phyloP scores from a whole-genome alignment of 495 filamentous ascomycete species.

The Neurospora sp. region DNA sequence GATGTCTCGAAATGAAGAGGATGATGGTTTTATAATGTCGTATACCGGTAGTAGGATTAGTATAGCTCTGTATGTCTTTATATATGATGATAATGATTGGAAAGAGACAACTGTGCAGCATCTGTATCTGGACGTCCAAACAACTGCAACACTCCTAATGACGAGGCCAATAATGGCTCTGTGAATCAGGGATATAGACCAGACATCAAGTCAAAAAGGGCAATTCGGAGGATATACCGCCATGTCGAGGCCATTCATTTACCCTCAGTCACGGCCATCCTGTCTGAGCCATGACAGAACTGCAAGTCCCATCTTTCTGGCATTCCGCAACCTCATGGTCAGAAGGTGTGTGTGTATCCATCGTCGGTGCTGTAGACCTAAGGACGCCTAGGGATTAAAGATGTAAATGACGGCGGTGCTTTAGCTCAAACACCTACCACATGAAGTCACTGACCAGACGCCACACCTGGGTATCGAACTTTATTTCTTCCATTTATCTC shows the following conservation, averaged over 20 bases:
- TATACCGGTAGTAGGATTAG: not conserved
- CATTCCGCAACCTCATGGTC: constrained; percentile 93
- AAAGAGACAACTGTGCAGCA: not conserved
- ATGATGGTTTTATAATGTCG: not conserved
- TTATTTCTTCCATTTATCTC: not conserved
- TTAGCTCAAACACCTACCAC: not conserved
- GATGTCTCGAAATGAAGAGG: not conserved
- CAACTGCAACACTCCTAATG: not conserved
- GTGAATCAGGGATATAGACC: constrained; percentile 3
- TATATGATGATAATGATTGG: not conserved
- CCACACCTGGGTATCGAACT: not conserved
- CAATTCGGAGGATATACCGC: constrained; percentile 52
- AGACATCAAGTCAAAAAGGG: constrained; percentile 9
- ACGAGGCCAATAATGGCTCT: constrained; percentile 1
- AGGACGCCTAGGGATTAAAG: not conserved
- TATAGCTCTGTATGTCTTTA: not conserved
- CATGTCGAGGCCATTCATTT: constrained; percentile 77
- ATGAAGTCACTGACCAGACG: not conserved
- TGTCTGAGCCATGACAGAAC: constrained; percentile 76
- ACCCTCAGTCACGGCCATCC: constrained; percentile 59
- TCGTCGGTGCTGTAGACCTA: not conserved
- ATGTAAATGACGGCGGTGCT: not conserved
- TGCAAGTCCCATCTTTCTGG: constrained; percentile 69
- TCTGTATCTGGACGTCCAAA: not conserved
- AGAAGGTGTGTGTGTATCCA: not conserved